These are phyloP conservation scores for Helotiales sp. DNA, from an alignment of 2,329 filamentous ascomycete genomes.

Conservation along the genomic window DNA sequence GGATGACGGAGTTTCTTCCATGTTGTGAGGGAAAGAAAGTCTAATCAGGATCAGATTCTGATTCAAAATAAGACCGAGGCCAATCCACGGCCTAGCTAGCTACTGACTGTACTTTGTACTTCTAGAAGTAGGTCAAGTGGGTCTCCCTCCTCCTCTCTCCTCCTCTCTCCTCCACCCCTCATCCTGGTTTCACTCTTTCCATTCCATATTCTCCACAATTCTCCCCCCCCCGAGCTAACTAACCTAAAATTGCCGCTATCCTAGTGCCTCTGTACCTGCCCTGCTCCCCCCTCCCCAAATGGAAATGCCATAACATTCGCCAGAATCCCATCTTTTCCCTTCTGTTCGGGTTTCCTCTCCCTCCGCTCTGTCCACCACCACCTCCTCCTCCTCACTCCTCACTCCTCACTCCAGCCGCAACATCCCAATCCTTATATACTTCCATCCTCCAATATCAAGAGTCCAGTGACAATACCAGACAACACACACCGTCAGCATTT, in stretches of 20 bases:
- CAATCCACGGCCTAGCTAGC: too few species aligned
- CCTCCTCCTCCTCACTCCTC: neutral
- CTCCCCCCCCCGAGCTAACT: neutral
- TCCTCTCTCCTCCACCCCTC: neutral
- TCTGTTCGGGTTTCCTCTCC: neutral
- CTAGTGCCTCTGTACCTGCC: neutral
- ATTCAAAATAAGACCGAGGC: too few species aligned
- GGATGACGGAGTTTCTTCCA: too few species aligned
- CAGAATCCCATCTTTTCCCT: slow-evolving; percentile 9
- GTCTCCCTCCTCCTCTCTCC: neutral
- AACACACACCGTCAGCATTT: neutral
- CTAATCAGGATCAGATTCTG: too few species aligned
- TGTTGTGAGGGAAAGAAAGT: too few species aligned
- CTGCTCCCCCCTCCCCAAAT: neutral
- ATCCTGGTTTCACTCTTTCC: neutral
- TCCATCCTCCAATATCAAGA: neutral
- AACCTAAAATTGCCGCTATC: neutral
- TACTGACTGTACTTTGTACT: too few species aligned
- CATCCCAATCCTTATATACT: neutral
- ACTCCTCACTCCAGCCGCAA: neutral
- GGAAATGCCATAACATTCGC: slow-evolving; percentile 8
- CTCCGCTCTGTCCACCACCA: neutral
- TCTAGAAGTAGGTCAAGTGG: too few species aligned
- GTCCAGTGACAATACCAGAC: neutral
- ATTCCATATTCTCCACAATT: neutral